A percentile compares a stretch with the other conserved stretches of the same genome.
Evolutionary conservation across 306 rosid genomes (phyloP).

Genomic region (Prunus mume): DNA sequence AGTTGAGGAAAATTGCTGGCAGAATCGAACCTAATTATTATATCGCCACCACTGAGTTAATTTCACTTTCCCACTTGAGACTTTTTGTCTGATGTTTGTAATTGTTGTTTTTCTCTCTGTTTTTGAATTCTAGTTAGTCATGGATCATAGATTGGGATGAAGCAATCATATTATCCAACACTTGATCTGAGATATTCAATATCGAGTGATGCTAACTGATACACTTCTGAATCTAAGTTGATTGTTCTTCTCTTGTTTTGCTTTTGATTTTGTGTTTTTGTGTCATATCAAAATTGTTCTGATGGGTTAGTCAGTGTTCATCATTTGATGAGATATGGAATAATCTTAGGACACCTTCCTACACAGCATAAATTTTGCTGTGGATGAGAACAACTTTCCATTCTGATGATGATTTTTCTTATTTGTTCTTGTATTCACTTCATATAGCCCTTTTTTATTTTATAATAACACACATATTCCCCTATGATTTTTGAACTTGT

Average conservation of each 20-base stretch:
- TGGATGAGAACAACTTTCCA: constrained; percentile 44
- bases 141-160: constrained; percentile 30
- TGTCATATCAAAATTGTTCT: neutral
- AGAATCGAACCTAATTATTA: constrained; percentile 64
- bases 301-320: neutral
- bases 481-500: too few species aligned
- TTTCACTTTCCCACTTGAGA: neutral
- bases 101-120: accelerated
- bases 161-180: constrained; percentile 43
- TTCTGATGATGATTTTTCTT: constrained; percentile 34
- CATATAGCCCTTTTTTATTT: too few species aligned
- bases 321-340: constrained; percentile 36
- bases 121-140: neutral
- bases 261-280: neutral
- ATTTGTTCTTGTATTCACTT: too few species aligned
- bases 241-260: too few species aligned
- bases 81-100: too few species aligned
- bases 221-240: constrained; percentile 34
- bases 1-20: constrained; percentile 68
- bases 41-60: constrained; percentile 59
- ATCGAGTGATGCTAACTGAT: constrained; percentile 28
- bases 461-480: too few species aligned
- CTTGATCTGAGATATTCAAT: constrained; percentile 43
- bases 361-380: constrained; percentile 31
- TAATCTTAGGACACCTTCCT: constrained; percentile 52